Evolutionary conservation across 352 stramenopile genomes (phyloP), one percentile per base, ranked within the genome.

Genomic region (Phytophthora podocarpi): DNA sequence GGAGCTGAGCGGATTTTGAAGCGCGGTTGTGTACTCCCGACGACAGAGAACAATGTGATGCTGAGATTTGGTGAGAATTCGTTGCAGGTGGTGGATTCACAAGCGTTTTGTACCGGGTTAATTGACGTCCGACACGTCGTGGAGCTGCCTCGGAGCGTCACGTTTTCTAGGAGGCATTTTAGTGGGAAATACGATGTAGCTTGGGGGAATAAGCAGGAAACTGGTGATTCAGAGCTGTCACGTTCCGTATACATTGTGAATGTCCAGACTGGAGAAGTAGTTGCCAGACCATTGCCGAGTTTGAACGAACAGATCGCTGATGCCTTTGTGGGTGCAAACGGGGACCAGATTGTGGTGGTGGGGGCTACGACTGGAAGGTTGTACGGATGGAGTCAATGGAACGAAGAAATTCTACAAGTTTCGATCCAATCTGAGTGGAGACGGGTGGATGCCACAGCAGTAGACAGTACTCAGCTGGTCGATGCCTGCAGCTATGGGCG

Each of bases 181-280:
- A 18, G 7, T 32, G 35, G 3, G 16, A 40, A 43, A 13, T 27
- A 43, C 24, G 45, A 37, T 18, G 48, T 59, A 24, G 40, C 41
- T 26, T 69, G 47, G 46, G 9, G 10, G 21, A 51, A 26, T 28
- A 53, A 15, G 9, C 30, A 37, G 13, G 11, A 46, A 15, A n/a
- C n/a, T n/a, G 12, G 16, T 1, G 53, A 26, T 24, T 5, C 24
- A 15, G 18, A 40, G 21, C 10, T 7, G 26, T 35, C 24, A 20
- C 26, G 5, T 18, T 12, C 32, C 11, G 27, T 58, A 24, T 70
- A 50, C 21, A 18, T 59, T 37, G 39, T 66, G 39, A 23, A 70
- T 60, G 69, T 59, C 18, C 34, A 68, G 21, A 35, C 40, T 60
- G 52, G 51, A 39, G 46, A 62, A 12, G 37, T 69, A 9, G 3